Evolutionary conservation across 768 basidiomycete species (phyloP).

Genomic region (Sarcomyxa edulis): DNA sequence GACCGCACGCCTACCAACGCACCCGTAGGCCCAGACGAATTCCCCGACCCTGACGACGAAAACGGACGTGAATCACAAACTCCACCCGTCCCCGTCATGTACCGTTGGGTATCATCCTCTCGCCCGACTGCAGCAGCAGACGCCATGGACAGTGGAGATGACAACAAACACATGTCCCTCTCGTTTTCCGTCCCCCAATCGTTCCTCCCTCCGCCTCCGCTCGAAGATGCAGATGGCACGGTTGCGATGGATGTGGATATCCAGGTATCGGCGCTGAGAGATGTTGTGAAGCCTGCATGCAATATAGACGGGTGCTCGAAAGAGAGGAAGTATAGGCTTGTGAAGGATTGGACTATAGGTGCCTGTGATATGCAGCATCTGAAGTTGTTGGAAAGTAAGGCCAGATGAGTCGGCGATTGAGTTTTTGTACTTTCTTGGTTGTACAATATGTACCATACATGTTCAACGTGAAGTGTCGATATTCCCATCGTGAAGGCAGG

Average conservation of each 20-base stretch:
- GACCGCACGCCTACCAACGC: conserved; percentile 36
- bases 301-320: conserved; percentile 53
- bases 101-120: conserved; percentile 67
- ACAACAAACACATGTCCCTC: conserved; percentile 30
- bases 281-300: conserved; percentile 28
- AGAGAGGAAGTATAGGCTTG: conserved; percentile 59
- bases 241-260: conserved; percentile 2
- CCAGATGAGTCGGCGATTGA: too few relatives aligned
- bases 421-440: too few relatives aligned
- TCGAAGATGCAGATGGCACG: conserved; percentile 6
- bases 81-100: conserved; percentile 46
- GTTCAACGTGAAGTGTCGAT: too few relatives aligned
- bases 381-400: conserved; percentile 51
- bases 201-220: conserved; percentile 1
- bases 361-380: conserved; percentile 69
- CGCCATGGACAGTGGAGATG: background rate
- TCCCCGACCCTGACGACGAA: conserved; percentile 12
- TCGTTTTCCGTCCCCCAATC: conserved; percentile 49
- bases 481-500: too few relatives aligned
- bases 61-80: conserved; percentile 6
- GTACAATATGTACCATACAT: too few relatives aligned
- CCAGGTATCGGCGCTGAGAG: conserved; percentile 9
- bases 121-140: conserved; percentile 15
- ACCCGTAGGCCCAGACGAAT: conserved; percentile 19
- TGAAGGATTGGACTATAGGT: conserved; percentile 55